phyloP scores from a whole-genome alignment of 495 filamentous ascomycete genomes.

The Podospora tetraspora region DNA sequence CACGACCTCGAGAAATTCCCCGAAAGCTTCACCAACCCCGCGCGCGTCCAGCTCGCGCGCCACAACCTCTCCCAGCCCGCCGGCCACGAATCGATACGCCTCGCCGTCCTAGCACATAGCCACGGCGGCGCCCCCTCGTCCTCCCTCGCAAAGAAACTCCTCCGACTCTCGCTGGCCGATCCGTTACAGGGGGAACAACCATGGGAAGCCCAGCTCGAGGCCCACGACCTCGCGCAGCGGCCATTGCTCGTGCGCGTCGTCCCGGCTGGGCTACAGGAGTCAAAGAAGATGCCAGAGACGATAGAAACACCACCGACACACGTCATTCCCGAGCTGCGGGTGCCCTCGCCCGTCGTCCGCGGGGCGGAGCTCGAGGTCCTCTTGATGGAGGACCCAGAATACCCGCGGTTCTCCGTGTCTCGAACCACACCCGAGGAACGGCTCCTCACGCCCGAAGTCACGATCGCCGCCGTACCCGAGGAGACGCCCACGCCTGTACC shows the following conservation, averaged over 20 bases:
- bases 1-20: slow-evolving; percentile 56
- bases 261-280: slow-evolving; percentile 8
- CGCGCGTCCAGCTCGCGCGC: slow-evolving; percentile 73
- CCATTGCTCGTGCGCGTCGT: slow-evolving; percentile 44
- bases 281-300: slow-evolving; percentile 14
- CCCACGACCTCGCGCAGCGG: slow-evolving; percentile 34
- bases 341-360: slow-evolving; percentile 66
- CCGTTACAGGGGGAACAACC: slow-evolving; percentile 56
- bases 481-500: slow-evolving; percentile 59
- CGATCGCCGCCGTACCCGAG: slow-evolving; percentile 55
- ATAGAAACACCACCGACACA: slow-evolving; percentile 26
- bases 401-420: slow-evolving; percentile 15
- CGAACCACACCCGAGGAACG: slow-evolving; percentile 44
- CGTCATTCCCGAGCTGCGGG: slow-evolving; percentile 42
- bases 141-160: slow-evolving; percentile 50
- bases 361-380: slow-evolving; percentile 72
- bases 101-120: slow-evolving; percentile 53
- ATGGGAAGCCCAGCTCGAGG: slow-evolving; percentile 68
- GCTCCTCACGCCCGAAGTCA: slow-evolving; percentile 67
- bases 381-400: slow-evolving; percentile 44
- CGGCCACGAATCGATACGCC: slow-evolving; percentile 58
- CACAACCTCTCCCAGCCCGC: slow-evolving; percentile 64
- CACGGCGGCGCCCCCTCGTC: slow-evolving; percentile 30
- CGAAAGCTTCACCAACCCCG: slow-evolving; percentile 62
- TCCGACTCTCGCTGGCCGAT: slow-evolving; percentile 70